Base-by-base conservation (phyloP, 1,139 yeast genomes). In the Zygoascus sp. region DNA sequence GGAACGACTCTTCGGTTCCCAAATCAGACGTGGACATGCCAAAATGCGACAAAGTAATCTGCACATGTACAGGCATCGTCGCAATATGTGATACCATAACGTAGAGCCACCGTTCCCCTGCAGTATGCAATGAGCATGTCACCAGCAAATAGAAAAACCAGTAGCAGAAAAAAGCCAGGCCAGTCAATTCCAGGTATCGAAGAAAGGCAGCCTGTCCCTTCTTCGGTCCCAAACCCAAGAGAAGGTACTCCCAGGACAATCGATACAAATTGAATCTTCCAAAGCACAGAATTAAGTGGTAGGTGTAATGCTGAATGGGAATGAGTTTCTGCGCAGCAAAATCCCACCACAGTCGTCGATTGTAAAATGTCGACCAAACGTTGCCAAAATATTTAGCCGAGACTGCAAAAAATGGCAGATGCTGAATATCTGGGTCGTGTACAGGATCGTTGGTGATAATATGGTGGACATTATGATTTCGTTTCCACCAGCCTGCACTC, bases 361-460 rank as follows among this genome's bases (percentile, higher is more conserved):
- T 86, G 61, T 89, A 88, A 62, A 81, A 88, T 0, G 96, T 84
- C 9, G 95, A 86, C 61, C 80, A 84, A 16, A 87, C 76, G 57
- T 77, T 73, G 6, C 78, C 77, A 56, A 88, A 77, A 5, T 88
- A 70, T 51, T 85, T 70, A 1, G 85, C 74, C 46, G 90, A 81
- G 20, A 89, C 94, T 1, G 96, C 95, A 63, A 88, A 88, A 59
- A 88, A 88, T 1, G 96, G 96, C 53, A 88, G 66, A 66, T 88
- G 96, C 65, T 89, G 96, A 60, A 88, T 89, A 67, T 88, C 96
- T 0, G 96, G 96, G 60, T 89, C 96, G 62, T 88, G 96, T 1
- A 83, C 83, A 0, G 96, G 96, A 60, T 88, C 96, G 64, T 88
- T 88, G 13, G 96, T 84, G 47, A 88, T 75, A 48, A 88, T 68